Evolutionary conservation across 768 basidiomycete species (phyloP), one percentile per base, ranked within the genome.

Genomic region (Panus rudis): DNA sequence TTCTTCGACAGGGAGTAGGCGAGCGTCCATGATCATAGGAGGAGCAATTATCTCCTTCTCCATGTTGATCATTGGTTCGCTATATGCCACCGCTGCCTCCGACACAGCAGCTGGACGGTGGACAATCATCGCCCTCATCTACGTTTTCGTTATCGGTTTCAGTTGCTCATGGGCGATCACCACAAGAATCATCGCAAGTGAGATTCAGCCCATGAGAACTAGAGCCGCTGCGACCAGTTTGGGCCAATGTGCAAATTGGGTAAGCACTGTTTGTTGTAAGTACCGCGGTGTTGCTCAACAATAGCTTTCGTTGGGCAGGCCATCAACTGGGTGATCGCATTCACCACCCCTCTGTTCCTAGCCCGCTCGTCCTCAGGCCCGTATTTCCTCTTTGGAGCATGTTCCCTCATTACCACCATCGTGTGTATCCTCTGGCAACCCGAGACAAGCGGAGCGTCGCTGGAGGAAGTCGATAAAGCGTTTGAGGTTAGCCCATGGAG

Each of bases 321-420:
- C 25, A 57, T 72, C 17, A 72, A 72, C 56, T 72, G 66, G 49
- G 40, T 58, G 24, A 65, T 74, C 45, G 69, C 72, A 8, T 59
- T 70, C 51, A 63, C 71, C 19, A 69, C 72, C 12, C 70, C 73
- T 14, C 54, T 71, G 25, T 75, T 74, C 60, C 65, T 75, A 37
- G 55, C 60, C 3, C 54, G 60, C 34, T 71, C 68, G 6, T 61
- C 65, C 6, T 73, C 65, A 2, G 72, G 69, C 2, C 69, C 70
- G 1, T 73, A 72, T 50, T 74, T 74, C 56, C 52, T 72, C 34
- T 74, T 72, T 41, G 66, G 68, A 21, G 49, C 50, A n/a, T 65
- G 60, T 35, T 53, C 63, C 14, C 58, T 63, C 31, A 45, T 71
- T 32, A 62, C 64, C 20, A 64, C 64, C 12, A 6, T 67, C 19